Evolutionary conservation across 345 rosid species (phyloP).

Genomic region (Hirschfeldia incana): DNA sequence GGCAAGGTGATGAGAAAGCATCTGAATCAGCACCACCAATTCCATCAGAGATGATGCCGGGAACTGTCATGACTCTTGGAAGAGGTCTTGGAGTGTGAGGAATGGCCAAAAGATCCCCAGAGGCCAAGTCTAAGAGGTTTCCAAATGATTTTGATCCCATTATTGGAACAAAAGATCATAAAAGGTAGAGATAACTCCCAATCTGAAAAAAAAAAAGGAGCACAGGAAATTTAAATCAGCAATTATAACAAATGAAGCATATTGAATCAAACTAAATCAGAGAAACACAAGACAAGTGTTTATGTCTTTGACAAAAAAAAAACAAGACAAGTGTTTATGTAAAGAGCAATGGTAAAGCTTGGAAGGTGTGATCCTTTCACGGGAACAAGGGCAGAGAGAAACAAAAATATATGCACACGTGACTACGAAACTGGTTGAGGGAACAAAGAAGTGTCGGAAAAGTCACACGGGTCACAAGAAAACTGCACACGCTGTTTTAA

Average conservation of each 20-base stretch:
- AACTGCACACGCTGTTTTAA: background rate
- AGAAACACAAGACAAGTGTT: too few species aligned
- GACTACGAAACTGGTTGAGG: background rate
- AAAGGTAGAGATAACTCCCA: conserved; percentile 8
- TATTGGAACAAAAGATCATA: conserved; percentile 4
- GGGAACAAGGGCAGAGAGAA: background rate
- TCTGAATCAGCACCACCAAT: conserved; percentile 36
- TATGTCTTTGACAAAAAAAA: too few species aligned
- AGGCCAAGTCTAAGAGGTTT: conserved; percentile 62
- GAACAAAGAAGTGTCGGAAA: conserved; percentile 3
- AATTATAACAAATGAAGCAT: conserved; percentile 1
- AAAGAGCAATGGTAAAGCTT: background rate
- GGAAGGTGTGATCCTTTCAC: background rate
- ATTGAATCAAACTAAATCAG: background rate
- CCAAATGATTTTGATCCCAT: conserved; percentile 72
- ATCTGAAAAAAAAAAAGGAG: background rate
- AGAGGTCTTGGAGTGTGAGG: conserved; percentile 55
- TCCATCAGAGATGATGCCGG: conserved; percentile 58
- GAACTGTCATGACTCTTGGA: conserved; percentile 57
- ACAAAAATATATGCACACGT: background rate
- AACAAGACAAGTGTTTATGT: background rate
- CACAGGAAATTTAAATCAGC: too few species aligned
- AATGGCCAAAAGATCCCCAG: conserved; percentile 55
- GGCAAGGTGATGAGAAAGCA: conserved; percentile 24
- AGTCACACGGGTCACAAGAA: background rate